phyloP scores from a whole-genome alignment of 2,329 filamentous ascomycete species.

The Pseudopyrenochaeta lycopersici region DNA sequence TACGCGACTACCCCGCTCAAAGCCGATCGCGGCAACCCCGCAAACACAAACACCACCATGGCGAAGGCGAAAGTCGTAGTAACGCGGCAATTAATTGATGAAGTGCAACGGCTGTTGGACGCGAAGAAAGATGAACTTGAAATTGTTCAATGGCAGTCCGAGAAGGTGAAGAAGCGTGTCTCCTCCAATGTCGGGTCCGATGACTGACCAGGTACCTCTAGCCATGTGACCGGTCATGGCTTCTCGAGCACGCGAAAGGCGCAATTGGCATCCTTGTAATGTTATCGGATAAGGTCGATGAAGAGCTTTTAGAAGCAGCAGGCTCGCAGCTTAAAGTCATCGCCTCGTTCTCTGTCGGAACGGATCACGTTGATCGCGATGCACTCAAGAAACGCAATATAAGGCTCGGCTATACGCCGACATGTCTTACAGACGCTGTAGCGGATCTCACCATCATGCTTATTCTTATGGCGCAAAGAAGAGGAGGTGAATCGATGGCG shows the following conservation, averaged over 20 bases:
- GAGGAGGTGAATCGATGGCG: conserved; percentile 36
- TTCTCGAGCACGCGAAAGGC: conserved; percentile 33
- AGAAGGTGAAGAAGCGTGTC: conserved; percentile 20
- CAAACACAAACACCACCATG: conserved; percentile 27
- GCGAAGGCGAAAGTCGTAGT: conserved; percentile 37
- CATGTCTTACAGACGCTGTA: conserved; percentile 41
- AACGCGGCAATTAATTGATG: conserved; percentile 34
- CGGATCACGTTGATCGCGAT: conserved; percentile 37
- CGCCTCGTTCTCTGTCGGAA: conserved; percentile 44
- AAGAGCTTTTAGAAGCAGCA: conserved; percentile 33
- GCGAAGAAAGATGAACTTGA: conserved; percentile 26
- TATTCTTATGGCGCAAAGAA: conserved; percentile 42
- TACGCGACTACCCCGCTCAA: conserved; percentile 21
- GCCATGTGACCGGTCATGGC: conserved; percentile 41
- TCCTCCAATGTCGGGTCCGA: background rate
- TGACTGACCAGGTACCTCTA: conserved; percentile 16
- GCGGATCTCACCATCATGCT: conserved; percentile 43
- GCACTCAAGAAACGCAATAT: conserved; percentile 37
- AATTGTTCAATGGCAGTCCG: conserved; percentile 40
- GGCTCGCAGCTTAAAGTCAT: conserved; percentile 35
- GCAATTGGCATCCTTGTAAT: conserved; percentile 39
- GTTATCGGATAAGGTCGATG: conserved; percentile 37
- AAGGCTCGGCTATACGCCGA: conserved; percentile 42
- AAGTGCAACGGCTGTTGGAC: conserved; percentile 33
- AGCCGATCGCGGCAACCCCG: conserved; percentile 21